Evolutionary conservation across 176 grass and related monocot genomes (phyloP).

Genomic region (Typha latifolia): DNA sequence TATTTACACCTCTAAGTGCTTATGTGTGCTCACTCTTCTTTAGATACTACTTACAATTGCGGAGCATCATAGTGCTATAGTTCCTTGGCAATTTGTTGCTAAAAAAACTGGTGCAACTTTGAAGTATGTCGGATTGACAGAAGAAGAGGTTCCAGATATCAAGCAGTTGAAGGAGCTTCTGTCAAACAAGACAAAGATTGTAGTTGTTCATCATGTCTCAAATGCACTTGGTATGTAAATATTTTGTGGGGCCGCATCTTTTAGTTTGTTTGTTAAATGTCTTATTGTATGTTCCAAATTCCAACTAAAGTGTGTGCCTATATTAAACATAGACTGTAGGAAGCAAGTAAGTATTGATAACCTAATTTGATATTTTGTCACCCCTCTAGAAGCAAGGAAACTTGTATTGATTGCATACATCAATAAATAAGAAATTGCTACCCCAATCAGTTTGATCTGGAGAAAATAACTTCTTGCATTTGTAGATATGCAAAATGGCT

Average conservation of each 20-base stretch:
- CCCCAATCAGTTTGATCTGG: too few relatives aligned
- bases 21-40: slow-evolving; percentile 1
- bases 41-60: slow-evolving; percentile 81
- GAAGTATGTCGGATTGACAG: slow-evolving; percentile 86
- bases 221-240: slow-evolving; percentile 66
- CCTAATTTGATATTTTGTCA: too few relatives aligned
- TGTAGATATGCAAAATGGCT: too few relatives aligned
- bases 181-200: slow-evolving; percentile 83
- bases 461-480: too few relatives aligned
- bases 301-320: too few relatives aligned
- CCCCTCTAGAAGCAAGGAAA: too few relatives aligned
- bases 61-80: slow-evolving; percentile 86
- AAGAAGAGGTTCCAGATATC: slow-evolving; percentile 74
- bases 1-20: slow-evolving; percentile 2
- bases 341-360: too few relatives aligned
- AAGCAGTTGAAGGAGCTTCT: slow-evolving; percentile 73
- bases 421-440: too few relatives aligned
- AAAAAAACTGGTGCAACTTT: slow-evolving; percentile 69
- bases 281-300: too few relatives aligned
- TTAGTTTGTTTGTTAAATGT: neutral
- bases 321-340: too few relatives aligned
- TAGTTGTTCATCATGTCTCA: slow-evolving; percentile 75
- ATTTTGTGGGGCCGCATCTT: neutral
- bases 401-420: too few relatives aligned
- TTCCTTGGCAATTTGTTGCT: slow-evolving; percentile 83